Conservation (phyloP, 192 early-diverging fungal species). For the Diversispora epigaea region DNA sequence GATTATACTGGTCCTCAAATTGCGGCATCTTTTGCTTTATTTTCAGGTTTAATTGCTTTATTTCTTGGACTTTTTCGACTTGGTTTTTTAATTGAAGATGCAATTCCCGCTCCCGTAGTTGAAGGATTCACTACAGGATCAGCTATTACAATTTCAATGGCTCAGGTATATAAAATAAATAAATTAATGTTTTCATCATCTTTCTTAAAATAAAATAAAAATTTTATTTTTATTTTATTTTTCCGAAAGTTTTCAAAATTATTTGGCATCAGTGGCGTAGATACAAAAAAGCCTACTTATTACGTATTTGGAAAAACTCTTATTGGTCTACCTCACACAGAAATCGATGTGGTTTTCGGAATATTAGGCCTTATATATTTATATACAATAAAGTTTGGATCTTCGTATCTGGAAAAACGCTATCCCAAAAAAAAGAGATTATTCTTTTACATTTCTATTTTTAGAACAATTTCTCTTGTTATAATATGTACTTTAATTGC, state of each 20-base stretch:
- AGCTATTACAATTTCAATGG: slow-evolving; percentile 75
- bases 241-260: slow-evolving; percentile 46
- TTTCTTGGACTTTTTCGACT: slow-evolving; percentile 77
- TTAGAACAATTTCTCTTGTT: slow-evolving; percentile 73
- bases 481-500: slow-evolving; percentile 74
- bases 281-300: slow-evolving; percentile 74
- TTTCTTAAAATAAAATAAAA: neutral
- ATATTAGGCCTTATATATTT: slow-evolving; percentile 45
- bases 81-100: slow-evolving; percentile 78
- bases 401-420: slow-evolving; percentile 36
- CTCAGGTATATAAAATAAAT: slow-evolving; percentile 49
- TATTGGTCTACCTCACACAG: slow-evolving; percentile 39
- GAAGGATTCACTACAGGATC: slow-evolving; percentile 87
- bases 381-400: slow-evolving; percentile 41
- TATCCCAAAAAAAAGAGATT: slow-evolving; percentile 50
- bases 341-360: slow-evolving; percentile 65
- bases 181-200: neutral
- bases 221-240: neutral
- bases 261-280: slow-evolving; percentile 73
- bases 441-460: slow-evolving; percentile 67
- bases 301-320: slow-evolving; percentile 74
- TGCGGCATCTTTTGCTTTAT: slow-evolving; percentile 63
- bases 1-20: slow-evolving; percentile 32
- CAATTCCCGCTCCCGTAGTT: slow-evolving; percentile 80
- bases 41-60: slow-evolving; percentile 75